Base-by-base conservation (phyloP, 306 rosid genomes). In the Ammopiptanthus mongolicus region DNA sequence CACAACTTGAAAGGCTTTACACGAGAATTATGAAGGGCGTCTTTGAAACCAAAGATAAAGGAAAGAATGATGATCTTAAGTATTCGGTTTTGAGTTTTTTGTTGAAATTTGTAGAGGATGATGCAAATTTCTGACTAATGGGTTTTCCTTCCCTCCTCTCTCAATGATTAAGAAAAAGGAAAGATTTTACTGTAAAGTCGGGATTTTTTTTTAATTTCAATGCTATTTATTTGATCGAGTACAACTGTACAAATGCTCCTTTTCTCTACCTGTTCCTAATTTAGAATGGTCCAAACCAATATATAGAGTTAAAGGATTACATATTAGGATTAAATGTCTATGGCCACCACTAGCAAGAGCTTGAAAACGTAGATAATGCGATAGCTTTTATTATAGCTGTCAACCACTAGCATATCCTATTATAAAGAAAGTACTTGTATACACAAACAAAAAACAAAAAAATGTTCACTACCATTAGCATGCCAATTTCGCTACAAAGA, bases 1-100 rank as follows among this genome's bases (percentile, higher is more conserved):
- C 97, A 10, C 91, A 90, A 83, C 97, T 95, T 22, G 97, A 91
- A 75, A 87, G 96, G 82, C 91, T 95, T 25, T 95, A 95, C 87
- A 80, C 96, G 0, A 87, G 96, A 71, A 83, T 91, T 22, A 87
- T 95, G 97, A 95, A 90, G 93, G 90, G 88, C 41, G 79, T 95
- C 79, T 91, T 91, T 84, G 93, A 87, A 76, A 67, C 85, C 74
- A 86, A 85, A 72, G 82, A 71, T 46, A 69, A 58, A 71, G 87
- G 76, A 74, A 66, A 37, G 50, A 77, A 77, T 50, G 91, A 82
- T 61, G 87, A 87, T 80, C 60, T 83, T 8, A 88, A 78, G 89
- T 64, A 79, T 82, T 82, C 85, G 42, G 77, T 95, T 80, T 86
- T 91, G 89, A 84, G 79, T 71, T 87, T 82, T 83, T 84, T 95